Evolutionary conservation across 106 monocot species (phyloP).

Genomic region (Allium cepa): DNA sequence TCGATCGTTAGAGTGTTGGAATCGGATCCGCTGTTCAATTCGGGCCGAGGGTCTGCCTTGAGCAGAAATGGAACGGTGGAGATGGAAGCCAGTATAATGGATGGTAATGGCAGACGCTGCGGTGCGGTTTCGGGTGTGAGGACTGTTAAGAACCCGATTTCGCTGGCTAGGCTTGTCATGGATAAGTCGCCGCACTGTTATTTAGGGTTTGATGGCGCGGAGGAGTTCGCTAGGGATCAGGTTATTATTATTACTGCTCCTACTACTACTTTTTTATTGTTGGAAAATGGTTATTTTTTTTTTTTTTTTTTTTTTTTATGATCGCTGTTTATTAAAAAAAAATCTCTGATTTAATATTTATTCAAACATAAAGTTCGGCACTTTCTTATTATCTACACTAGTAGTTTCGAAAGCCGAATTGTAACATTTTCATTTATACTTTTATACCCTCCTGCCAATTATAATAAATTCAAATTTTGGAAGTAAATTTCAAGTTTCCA

Average conservation of each 20-base stretch:
- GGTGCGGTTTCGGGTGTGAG: conserved; percentile 87
- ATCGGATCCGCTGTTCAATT: conserved; percentile 86
- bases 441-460: too few relatives aligned
- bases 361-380: too few relatives aligned
- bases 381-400: too few relatives aligned
- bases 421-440: too few relatives aligned
- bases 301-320: too few relatives aligned
- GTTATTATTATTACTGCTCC: conserved; percentile 8
- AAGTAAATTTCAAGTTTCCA: too few relatives aligned
- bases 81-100: conserved; percentile 99
- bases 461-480: too few relatives aligned
- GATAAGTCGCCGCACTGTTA: conserved; percentile 92
- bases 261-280: too few relatives aligned
- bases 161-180: conserved; percentile 85
- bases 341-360: too few relatives aligned
- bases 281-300: too few relatives aligned
- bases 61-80: conserved; percentile 69
- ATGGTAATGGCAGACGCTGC: conserved; percentile 64
- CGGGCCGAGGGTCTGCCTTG: conserved; percentile 79
- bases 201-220: conserved; percentile 89
- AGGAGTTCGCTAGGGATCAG: conserved; percentile 79
- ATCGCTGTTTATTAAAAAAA: too few relatives aligned
- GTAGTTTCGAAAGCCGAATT: too few relatives aligned
- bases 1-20: conserved; percentile 78
- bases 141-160: conserved; percentile 93